Evolutionary conservation across 2,329 filamentous ascomycete species (phyloP).

Genomic region (Thyridium curvatum): DNA sequence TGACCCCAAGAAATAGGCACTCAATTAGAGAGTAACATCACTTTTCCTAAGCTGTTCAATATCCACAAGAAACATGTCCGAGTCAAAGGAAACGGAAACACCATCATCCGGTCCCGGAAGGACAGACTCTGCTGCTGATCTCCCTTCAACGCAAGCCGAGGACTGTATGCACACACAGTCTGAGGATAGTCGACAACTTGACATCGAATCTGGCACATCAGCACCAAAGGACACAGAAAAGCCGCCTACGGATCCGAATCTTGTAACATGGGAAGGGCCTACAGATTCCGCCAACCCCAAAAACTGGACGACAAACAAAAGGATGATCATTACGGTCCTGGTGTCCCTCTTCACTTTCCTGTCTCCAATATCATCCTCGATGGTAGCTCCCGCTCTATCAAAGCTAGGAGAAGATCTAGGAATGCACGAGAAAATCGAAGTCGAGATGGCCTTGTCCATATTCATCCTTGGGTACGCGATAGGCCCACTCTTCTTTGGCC

Average conservation of each 20-base stretch:
- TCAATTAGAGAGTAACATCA: too few species aligned
- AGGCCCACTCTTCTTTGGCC: constrained; percentile 43
- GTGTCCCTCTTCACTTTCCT: constrained; percentile 46
- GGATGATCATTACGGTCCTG: constrained; percentile 28
- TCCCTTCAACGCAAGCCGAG: too few species aligned
- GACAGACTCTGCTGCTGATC: too few species aligned
- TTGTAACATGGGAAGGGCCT: constrained; percentile 11
- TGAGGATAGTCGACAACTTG: too few species aligned
- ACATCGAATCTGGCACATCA: too few species aligned
- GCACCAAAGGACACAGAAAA: too few species aligned
- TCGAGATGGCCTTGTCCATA: constrained; percentile 40
- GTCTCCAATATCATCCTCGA: constrained; percentile 43
- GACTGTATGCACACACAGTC: too few species aligned
- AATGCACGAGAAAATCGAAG: constrained; percentile 28
- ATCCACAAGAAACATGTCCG: too few species aligned
- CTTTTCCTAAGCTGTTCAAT: too few species aligned
- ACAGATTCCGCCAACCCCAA: constrained; percentile 15
- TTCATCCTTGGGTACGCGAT: constrained; percentile 49
- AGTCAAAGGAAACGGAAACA: too few species aligned
- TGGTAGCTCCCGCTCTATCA: constrained; percentile 24
- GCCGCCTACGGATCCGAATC: constrained; percentile 19
- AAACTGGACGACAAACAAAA: constrained; percentile 10
- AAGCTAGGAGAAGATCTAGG: constrained; percentile 33
- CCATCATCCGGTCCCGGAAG: too few species aligned
- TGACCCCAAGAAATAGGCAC: too few species aligned